A percentile compares a stretch with the other conserved stretches of the same genome.
These are phyloP conservation scores for Mucor indicus DNA, from an alignment of 371 early-diverging fungal species.

Conservation along the genomic window DNA sequence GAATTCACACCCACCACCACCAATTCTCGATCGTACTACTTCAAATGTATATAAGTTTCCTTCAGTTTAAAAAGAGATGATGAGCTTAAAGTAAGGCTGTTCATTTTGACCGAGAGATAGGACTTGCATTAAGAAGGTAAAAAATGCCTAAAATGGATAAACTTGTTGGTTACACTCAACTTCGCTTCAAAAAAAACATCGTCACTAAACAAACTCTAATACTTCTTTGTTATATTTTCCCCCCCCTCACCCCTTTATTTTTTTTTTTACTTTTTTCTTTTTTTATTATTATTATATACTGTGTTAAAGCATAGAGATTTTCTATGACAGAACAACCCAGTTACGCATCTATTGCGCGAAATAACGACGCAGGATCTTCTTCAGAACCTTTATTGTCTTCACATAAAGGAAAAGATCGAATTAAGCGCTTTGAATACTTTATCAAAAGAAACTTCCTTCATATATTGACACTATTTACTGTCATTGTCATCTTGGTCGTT, in stretches of 20 bases:
- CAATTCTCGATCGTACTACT: too few relatives aligned
- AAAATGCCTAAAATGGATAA: constrained; percentile 4
- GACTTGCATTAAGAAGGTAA: constrained; percentile 5
- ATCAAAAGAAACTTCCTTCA: constrained; percentile 1
- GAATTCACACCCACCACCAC: too few relatives aligned
- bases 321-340: constrained; percentile 6
- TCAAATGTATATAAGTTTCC: too few relatives aligned
- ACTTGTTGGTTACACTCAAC: too few relatives aligned
- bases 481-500: neutral
- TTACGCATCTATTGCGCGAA: constrained; percentile 8
- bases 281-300: neutral
- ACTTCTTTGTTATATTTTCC: too few relatives aligned
- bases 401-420: neutral
- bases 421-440: constrained; percentile 1
- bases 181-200: too few relatives aligned
- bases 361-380: constrained; percentile 5
- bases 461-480: neutral
- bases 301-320: too few relatives aligned
- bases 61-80: too few relatives aligned
- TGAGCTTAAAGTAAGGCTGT: too few relatives aligned
- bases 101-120: constrained; percentile 12
- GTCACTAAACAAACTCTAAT: too few relatives aligned
- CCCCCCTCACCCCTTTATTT: neutral
- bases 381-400: neutral
- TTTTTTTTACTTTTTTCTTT: neutral